phyloP scores from a whole-genome alignment of 257 asterid species.

The Nicotiana tabacum region DNA sequence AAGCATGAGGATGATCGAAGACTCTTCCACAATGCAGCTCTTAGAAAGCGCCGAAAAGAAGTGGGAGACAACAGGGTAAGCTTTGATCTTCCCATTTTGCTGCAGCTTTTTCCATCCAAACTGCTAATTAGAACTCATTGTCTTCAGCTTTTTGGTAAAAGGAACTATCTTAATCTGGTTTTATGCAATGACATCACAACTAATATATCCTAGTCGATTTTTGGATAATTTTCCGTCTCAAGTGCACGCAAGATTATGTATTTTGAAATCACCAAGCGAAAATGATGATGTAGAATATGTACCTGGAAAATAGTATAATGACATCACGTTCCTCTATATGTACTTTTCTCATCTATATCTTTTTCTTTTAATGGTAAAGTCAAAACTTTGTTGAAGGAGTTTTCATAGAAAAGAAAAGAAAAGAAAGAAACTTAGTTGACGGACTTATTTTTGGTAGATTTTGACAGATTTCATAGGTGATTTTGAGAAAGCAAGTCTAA shows the following conservation, averaged over 20 bases:
- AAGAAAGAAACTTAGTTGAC: not conserved
- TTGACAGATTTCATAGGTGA: not conserved
- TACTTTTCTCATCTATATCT: not conserved
- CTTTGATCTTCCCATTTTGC: constrained; percentile 12
- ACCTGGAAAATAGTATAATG: not conserved
- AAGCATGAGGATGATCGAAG: constrained; percentile 94
- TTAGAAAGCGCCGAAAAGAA: constrained; percentile 89
- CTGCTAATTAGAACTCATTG: constrained; percentile 3
- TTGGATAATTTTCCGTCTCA: not conserved
- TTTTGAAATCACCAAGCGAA: not conserved
- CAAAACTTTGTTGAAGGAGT: not conserved
- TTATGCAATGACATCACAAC: not conserved
- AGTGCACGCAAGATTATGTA: not conserved
- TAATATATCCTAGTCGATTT: not conserved
- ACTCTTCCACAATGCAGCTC: constrained; percentile 80
- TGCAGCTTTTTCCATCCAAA: constrained; percentile 9
- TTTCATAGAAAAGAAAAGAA: not conserved
- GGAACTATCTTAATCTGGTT: not conserved
- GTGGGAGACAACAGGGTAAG: constrained; percentile 76
- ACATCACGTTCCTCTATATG: not conserved
- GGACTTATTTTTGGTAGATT: not conserved
- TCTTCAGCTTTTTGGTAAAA: not conserved
- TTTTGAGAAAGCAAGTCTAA: not conserved
- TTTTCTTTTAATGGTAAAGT: not conserved
- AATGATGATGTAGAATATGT: not conserved